Evolutionary conservation across 352 stramenopile genomes (phyloP), one percentile per base, ranked within the genome.

Genomic region (Phytopythium oedochilum): DNA sequence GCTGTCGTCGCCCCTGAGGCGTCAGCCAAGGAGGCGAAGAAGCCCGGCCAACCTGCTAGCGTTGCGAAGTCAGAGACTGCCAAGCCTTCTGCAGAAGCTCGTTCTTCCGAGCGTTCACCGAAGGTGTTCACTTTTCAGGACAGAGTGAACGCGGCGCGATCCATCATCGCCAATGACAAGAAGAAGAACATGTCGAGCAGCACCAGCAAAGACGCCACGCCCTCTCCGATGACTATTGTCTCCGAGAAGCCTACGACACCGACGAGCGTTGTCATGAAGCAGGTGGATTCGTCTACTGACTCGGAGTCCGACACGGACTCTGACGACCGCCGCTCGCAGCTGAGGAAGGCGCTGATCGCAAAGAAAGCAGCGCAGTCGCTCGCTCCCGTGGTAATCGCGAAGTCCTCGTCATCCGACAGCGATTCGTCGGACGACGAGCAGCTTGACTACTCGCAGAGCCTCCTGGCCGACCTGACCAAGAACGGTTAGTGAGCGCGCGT

Each of bases 361-460:
- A 63, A 50, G 36, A 25, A 45, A 20, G 17, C 31, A 17, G 45
- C 45, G 6, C 63, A 66, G 23, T 56, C 51, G 22, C 32, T 51
- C 23, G 43, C 68, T 11, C 31, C 60, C 28, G 59, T 59, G 23
- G 59, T 75, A 35, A 66, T 48, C 42, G 42, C 40, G 57, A 71
- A 59, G 42, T 68, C 55, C 22, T 70, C 61, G 22, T 53, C 48
- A 3, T 60, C 52, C 2, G 59, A 69, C 38, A 70, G 64, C 43
- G 65, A 73, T 35, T 77, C 71, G 18, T 84, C 70, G 2, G 75
- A 88, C 42, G 80, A 89, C 32, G 81, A 92, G 56, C 65, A 76
- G 35, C 49, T 85, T 20, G 74, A 88, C 63, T 92, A 92, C 60
- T 89, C 76, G 36, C 76, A 92, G 59, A 85, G 74, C 61, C 66